phyloP scores from a whole-genome alignment of 371 early-diverging fungal genomes.

The Saksenaea vasiformis region DNA sequence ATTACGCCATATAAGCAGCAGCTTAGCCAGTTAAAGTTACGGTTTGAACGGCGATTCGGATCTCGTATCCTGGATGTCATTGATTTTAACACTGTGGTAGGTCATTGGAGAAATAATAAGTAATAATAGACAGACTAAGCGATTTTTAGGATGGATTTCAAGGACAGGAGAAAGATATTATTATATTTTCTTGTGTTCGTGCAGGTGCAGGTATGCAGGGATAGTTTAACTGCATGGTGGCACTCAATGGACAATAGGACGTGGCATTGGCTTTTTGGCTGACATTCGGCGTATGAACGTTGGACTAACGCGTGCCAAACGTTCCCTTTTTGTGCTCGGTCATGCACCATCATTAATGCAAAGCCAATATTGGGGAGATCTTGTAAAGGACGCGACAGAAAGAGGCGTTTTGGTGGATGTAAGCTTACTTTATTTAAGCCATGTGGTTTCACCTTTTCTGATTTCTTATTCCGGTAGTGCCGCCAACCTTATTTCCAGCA shows the following conservation, averaged over 20 bases:
- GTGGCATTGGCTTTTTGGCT: conserved; percentile 90
- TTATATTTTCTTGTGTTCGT: conserved; percentile 95
- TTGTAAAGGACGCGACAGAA: conserved; percentile 58
- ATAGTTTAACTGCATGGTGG: background rate
- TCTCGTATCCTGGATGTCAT: conserved; percentile 65
- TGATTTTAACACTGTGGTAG: conserved; percentile 90
- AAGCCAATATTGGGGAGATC: conserved; percentile 72
- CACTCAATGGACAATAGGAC: conserved; percentile 15
- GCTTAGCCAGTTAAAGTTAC: conserved; percentile 65
- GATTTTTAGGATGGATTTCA: conserved; percentile 94
- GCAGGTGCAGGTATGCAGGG: conserved; percentile 57
- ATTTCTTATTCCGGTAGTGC: conserved; percentile 5
- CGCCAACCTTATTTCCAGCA: conserved; percentile 25
- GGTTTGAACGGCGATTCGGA: conserved; percentile 70
- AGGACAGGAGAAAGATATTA: conserved; percentile 98
- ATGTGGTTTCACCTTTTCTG: background rate
- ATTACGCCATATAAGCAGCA: conserved; percentile 96
- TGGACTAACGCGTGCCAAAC: conserved; percentile 90
- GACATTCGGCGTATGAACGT: conserved; percentile 95
- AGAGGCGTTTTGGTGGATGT: conserved; percentile 53
- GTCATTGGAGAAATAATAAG: background rate
- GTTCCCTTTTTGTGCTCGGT: conserved; percentile 90
- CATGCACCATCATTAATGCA: conserved; percentile 60
- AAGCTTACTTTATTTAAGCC: conserved; percentile 15
- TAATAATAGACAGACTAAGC: background rate